A percentile compares a stretch with the other conserved stretches of the same genome.
phyloP scores from a whole-genome alignment of 2,329 filamentous ascomycete genomes.

The Fusarium sp. region DNA sequence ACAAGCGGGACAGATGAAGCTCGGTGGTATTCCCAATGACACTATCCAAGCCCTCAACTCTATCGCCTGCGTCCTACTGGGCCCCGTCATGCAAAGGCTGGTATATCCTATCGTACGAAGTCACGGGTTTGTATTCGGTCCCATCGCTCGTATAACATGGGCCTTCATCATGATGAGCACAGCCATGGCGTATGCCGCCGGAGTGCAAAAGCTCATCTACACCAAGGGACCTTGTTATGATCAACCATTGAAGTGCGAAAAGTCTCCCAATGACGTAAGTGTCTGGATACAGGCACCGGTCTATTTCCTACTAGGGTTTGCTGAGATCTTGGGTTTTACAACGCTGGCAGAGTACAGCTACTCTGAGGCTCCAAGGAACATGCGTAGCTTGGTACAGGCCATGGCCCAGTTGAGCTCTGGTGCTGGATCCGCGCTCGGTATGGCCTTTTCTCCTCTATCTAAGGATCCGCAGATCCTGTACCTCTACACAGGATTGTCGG shows the following conservation, averaged over 20 bases:
- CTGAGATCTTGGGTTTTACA: background rate
- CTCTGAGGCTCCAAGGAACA: background rate
- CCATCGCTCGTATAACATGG: conserved; percentile 3
- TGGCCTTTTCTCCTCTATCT: background rate
- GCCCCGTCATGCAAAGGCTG: background rate
- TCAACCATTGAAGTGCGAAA: background rate
- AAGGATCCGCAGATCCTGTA: conserved; percentile 1
- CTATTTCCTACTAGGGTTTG: background rate
- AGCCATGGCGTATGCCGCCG: conserved; percentile 6
- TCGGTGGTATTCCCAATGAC: conserved; percentile 6
- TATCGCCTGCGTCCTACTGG: background rate
- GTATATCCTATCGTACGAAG: background rate
- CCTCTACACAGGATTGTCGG: background rate
- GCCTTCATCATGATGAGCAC: conserved; percentile 6
- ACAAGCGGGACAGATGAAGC: conserved; percentile 7
- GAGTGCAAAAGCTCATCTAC: conserved; percentile 5
- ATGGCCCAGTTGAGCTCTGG: conserved; percentile 3
- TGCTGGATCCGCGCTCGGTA: conserved; percentile 2
- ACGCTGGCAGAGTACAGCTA: conserved; percentile 6
- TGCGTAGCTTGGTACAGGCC: background rate
- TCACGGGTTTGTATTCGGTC: background rate
- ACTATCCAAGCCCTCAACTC: conserved; percentile 7
- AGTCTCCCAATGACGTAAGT: conserved; percentile 1
- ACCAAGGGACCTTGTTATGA: background rate
- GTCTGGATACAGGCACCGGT: conserved; percentile 4